Evolutionary conservation across 495 filamentous ascomycete species (phyloP).

Genomic region (Aspergillus nanangensis): DNA sequence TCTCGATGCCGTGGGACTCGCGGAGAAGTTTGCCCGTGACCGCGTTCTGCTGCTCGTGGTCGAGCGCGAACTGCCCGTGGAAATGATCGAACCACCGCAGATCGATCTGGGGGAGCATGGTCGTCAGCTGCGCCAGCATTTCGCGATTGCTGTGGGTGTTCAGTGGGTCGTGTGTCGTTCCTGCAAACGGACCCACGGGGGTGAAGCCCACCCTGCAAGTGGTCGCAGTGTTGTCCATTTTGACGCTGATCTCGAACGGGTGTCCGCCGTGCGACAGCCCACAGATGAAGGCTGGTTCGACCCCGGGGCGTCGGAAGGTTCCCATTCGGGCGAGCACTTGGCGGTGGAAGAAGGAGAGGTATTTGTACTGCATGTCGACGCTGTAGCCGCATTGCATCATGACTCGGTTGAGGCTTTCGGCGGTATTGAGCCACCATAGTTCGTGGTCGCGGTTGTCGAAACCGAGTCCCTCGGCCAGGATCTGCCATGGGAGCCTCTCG

Average conservation of each 20-base stretch:
- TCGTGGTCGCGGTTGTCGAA: neutral
- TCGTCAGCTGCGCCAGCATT: neutral
- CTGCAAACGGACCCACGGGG: neutral
- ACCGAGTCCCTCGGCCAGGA: neutral
- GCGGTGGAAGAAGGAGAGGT: neutral
- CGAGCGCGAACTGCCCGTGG: neutral
- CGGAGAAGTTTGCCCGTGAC: neutral
- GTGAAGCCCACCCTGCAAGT: neutral
- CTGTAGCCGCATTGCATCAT: neutral
- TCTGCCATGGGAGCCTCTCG: neutral
- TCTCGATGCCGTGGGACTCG: neutral
- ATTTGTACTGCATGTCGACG: neutral
- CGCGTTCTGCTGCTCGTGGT: neutral
- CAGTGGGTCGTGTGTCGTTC: neutral
- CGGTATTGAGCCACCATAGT: neutral
- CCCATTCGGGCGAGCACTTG: neutral
- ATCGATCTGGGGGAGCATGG: neutral
- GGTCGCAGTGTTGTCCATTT: neutral
- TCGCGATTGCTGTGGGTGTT: neutral
- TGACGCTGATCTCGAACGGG: neutral
- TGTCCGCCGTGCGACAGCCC: neutral
- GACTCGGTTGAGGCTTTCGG: neutral
- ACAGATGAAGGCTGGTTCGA: neutral
- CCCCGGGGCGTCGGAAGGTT: neutral
- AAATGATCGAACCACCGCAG: conserved; percentile 1